Percentiles rank a stretch among this genome's conserved stretches.
These are phyloP conservation scores for Mucor saturninus DNA, from an alignment of 371 early-diverging fungal species.

Conservation along the genomic window DNA sequence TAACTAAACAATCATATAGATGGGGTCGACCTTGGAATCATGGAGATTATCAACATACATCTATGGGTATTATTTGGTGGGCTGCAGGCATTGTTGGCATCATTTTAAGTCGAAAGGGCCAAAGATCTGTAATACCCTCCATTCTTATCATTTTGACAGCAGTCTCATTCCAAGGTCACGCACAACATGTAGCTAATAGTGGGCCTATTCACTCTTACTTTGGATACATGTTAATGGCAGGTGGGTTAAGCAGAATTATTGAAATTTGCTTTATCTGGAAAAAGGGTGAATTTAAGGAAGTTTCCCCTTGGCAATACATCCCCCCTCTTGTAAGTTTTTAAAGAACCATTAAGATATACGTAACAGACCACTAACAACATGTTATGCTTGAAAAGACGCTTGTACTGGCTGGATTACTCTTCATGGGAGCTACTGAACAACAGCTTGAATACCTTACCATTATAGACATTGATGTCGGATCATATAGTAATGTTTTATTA, in stretches of 20 bases:
- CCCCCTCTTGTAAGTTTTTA: slow-evolving; percentile 47
- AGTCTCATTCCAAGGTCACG: slow-evolving; percentile 64
- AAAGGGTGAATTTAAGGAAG: slow-evolving; percentile 33
- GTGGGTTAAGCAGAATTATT: slow-evolving; percentile 62
- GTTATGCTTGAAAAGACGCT: slow-evolving; percentile 36
- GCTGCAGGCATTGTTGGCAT: slow-evolving; percentile 66
- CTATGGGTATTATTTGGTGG: slow-evolving; percentile 75
- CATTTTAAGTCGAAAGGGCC: slow-evolving; percentile 56
- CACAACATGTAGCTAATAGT: slow-evolving; percentile 64
- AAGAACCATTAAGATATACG: neutral
- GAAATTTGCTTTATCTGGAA: slow-evolving; percentile 65
- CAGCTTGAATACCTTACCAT: slow-evolving; percentile 49
- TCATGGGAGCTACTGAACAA: slow-evolving; percentile 71
- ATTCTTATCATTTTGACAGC: slow-evolving; percentile 69
- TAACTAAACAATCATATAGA: slow-evolving; percentile 23
- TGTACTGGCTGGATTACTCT: slow-evolving; percentile 62
- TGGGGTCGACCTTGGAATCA: slow-evolving; percentile 67
- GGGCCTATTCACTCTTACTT: slow-evolving; percentile 67
- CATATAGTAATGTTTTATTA: slow-evolving; percentile 62
- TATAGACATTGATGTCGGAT: slow-evolving; percentile 56
- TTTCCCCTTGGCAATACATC: slow-evolving; percentile 54
- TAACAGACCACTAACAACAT: neutral
- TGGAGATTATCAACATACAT: slow-evolving; percentile 72
- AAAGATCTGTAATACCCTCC: slow-evolving; percentile 64
- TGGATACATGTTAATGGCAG: slow-evolving; percentile 66